Conservation (phyloP, 257 asterid genomes). For the Henckelia pumila region DNA sequence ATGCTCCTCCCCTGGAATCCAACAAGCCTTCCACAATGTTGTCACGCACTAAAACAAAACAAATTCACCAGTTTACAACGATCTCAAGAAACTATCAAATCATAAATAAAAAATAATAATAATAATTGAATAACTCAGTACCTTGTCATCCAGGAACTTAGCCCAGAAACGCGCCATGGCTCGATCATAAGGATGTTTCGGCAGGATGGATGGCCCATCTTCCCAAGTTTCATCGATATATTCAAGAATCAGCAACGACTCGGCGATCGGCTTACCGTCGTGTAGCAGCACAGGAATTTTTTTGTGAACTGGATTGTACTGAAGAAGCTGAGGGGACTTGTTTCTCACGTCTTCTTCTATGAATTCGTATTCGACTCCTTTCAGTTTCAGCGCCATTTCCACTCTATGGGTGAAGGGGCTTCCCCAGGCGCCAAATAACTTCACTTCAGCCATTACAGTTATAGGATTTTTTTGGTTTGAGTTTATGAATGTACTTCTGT, state of each 20-base stretch:
- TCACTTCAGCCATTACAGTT: no score
- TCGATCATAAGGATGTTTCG: constrained; percentile 32
- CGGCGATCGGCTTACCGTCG: constrained; percentile 27
- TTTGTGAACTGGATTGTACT: constrained; percentile 33
- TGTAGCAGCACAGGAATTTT: constrained; percentile 35
- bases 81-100: no score
- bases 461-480: no score
- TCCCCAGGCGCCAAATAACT: neutral
- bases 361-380: constrained; percentile 35
- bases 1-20: constrained; percentile 30
- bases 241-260: constrained; percentile 31
- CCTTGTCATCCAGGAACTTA: constrained; percentile 40
- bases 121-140: no score
- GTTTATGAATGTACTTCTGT: no score
- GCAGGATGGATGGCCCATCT: constrained; percentile 22
- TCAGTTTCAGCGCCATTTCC: constrained; percentile 37
- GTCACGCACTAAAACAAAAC: constrained; percentile 26
- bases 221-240: constrained; percentile 33
- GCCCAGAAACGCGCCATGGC: constrained; percentile 42
- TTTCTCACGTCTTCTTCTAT: constrained; percentile 29
- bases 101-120: neutral
- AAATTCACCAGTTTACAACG: no score
- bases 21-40: constrained; percentile 29
- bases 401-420: no score
- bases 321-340: constrained; percentile 27